Percentiles rank a stretch among this genome's conserved stretches.
Evolutionary conservation across 2,329 filamentous ascomycete genomes (phyloP).

Genomic region (Lecanicillium sp.): DNA sequence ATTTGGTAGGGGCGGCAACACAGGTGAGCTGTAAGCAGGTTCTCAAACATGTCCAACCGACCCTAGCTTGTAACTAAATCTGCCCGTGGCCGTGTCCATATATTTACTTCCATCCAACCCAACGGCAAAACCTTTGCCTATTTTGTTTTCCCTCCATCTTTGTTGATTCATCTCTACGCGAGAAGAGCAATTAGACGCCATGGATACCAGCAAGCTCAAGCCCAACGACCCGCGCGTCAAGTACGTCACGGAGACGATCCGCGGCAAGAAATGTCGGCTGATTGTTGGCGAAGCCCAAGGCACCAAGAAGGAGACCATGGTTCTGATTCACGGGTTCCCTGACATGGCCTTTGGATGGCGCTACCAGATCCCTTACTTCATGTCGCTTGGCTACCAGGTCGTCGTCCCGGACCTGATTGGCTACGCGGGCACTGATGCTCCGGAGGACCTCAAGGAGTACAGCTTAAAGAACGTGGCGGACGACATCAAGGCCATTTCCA

Average conservation of each 20-base stretch:
- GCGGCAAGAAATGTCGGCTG: slow-evolving; percentile 57
- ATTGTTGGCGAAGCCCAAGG: slow-evolving; percentile 44
- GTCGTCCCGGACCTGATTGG: slow-evolving; percentile 82
- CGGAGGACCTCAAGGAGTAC: slow-evolving; percentile 55
- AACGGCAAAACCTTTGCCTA: too few relatives aligned
- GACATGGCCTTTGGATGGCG: slow-evolving; percentile 83
- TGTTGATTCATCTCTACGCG: not conserved
- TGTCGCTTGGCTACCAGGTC: slow-evolving; percentile 66
- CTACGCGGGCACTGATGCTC: slow-evolving; percentile 70
- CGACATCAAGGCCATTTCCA: slow-evolving; percentile 67
- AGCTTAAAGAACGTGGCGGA: slow-evolving; percentile 63
- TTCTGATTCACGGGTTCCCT: slow-evolving; percentile 69
- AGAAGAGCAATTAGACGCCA: slow-evolving; percentile 19
- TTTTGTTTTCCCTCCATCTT: too few relatives aligned
- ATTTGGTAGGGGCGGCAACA: slow-evolving; percentile 1
- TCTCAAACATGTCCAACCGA: too few relatives aligned
- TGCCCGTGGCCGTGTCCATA: too few relatives aligned
- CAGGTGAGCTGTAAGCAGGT: too few relatives aligned
- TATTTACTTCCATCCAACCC: too few relatives aligned
- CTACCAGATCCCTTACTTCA: slow-evolving; percentile 73
- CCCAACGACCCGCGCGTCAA: slow-evolving; percentile 34
- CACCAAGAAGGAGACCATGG: slow-evolving; percentile 38
- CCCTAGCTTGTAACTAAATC: too few relatives aligned
- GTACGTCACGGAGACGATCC: slow-evolving; percentile 23
- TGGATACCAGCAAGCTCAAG: slow-evolving; percentile 55